Conservation (phyloP, 108 stramenopile genomes). For the Pelagomonas calceolata region DNA sequence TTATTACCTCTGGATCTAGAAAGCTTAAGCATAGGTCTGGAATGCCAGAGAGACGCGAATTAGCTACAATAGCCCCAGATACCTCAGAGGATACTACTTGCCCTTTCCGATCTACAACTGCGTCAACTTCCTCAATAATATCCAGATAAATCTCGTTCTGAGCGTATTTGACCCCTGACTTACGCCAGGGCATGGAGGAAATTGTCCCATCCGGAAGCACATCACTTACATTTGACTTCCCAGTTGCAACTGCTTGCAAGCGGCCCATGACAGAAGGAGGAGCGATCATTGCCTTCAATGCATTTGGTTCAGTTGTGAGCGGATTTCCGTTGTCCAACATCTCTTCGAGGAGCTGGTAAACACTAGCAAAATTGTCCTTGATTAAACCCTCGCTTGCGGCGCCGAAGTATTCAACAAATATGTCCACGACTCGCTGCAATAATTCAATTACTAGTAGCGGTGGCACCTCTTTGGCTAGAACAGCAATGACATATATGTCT, state of each 20-base stretch:
- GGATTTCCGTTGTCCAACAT: constrained; percentile 98
- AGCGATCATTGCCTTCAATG: constrained; percentile 84
- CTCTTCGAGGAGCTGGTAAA: constrained; percentile 93
- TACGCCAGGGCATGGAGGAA: constrained; percentile 96
- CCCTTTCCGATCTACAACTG: constrained; percentile 72
- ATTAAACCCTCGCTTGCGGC: constrained; percentile 84
- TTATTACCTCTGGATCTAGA: constrained; percentile 72
- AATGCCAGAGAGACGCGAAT: constrained; percentile 78
- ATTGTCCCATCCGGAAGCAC: constrained; percentile 73
- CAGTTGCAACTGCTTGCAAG: not conserved
- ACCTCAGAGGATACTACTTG: constrained; percentile 77
- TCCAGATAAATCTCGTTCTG: constrained; percentile 97
- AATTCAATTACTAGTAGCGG: constrained; percentile 89
- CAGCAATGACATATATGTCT: constrained; percentile 80
- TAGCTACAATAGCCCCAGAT: constrained; percentile 73
- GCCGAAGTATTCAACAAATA: constrained; percentile 88
- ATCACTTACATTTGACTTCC: constrained; percentile 37
- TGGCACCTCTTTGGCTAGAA: constrained; percentile 66
- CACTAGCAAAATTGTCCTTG: constrained; percentile 90
- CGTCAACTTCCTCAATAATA: constrained; percentile 90
- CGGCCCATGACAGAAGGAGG: constrained; percentile 72
- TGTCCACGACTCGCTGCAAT: constrained; percentile 82
- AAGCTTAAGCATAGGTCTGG: constrained; percentile 87
- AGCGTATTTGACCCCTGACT: constrained; percentile 73
- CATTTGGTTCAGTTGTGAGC: constrained; percentile 95